Evolutionary conservation across 164 flowering plant genomes (phyloP).

Genomic region (Nelumbo lutea): DNA sequence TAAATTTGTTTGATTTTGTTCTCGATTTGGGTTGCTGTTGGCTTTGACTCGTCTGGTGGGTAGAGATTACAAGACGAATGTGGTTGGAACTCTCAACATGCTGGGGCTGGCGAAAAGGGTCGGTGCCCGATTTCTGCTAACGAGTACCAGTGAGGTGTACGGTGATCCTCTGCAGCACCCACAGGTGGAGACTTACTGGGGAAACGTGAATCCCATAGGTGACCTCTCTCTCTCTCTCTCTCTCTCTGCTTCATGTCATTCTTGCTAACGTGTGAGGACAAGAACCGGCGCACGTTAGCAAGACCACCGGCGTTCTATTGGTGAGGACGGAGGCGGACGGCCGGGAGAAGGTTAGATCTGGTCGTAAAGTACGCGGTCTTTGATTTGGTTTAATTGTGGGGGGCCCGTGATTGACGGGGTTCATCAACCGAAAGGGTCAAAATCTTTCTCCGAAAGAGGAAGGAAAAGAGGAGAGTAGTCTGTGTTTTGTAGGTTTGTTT

Average conservation of each 20-base stretch:
- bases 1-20: neutral
- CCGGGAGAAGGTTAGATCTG: neutral
- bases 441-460: neutral
- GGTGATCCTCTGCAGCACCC: constrained; percentile 98
- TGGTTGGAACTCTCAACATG: constrained; percentile 97
- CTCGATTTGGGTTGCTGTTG: neutral
- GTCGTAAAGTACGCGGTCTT: neutral
- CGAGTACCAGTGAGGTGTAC: constrained; percentile 97
- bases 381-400: too few species aligned
- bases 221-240: neutral
- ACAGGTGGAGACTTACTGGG: constrained; percentile 95
- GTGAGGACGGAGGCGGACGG: too few species aligned
- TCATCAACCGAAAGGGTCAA: neutral
- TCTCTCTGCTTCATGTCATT: neutral
- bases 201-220: constrained; percentile 98
- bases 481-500: too few species aligned
- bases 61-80: constrained; percentile 79
- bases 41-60: constrained; percentile 23
- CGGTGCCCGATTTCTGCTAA: constrained; percentile 88
- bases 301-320: too few species aligned
- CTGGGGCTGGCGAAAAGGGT: constrained; percentile 92
- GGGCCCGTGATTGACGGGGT: neutral
- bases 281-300: too few species aligned
- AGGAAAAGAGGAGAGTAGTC: too few species aligned
- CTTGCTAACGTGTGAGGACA: neutral